Evolutionary conservation across 148 eudicot species (phyloP), one percentile per base, ranked within the genome.

Genomic region (Tetragonia tetragonoides): DNA sequence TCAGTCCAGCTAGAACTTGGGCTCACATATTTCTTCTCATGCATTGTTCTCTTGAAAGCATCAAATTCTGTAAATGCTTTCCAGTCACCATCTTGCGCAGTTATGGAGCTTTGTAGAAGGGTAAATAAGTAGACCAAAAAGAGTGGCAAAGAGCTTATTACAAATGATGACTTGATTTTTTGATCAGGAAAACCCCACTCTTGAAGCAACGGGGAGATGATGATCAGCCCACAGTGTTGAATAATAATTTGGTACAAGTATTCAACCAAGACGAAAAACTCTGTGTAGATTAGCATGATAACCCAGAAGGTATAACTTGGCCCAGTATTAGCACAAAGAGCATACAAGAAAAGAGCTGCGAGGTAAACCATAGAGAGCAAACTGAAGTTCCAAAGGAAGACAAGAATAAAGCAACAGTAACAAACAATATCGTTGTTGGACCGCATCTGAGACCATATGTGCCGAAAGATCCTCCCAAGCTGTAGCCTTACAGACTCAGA

Each of bases 371-470:
- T 90, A 5, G 97, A 95, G 49, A 95, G 93, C 84, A 95, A 81
- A 82, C 97, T 95, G 88, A 95, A 95, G 83, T 95, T 95, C 99
- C 99, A 96, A 63, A 96, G 88, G 79, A 93, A 93, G 74, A 90
- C 90, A 17, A 96, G 85, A 81, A 96, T 78, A 80, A 96, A 96
- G 87, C 98, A 93, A 85, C 93, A 91, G 80, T 96, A 96, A 73
- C 99, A 96, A 61, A 96, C 99, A 77, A 96, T 80, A 78, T 96
- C 98, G 73, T 90, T 91, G 75, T 96, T 96, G 44, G 99, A 90
- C 38, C 95, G 85, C 97, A 96, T 96, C 78, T 92, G 98, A 71
- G 90, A 88, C 99, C 98, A 96, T 76, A 93, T 86, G 79, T 93
- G 93, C 53, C 65, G 82, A 72, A 88, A 68, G 69, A 96, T 96